Evolutionary conservation across 208 protist species (phyloP).

Genomic region (Leishmania gerbilli): DNA sequence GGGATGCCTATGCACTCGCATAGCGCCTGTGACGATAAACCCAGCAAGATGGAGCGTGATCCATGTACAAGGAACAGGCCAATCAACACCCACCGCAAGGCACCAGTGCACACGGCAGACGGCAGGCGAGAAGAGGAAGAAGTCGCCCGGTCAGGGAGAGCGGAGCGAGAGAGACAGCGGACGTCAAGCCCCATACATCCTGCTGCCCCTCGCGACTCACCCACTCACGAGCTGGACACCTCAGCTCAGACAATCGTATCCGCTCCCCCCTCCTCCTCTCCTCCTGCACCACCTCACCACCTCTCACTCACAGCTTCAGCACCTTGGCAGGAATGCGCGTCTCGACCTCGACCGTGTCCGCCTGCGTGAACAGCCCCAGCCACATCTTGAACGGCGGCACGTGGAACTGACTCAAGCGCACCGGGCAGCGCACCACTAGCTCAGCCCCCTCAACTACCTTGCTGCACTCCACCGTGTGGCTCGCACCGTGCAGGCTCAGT

Average conservation of each 20-base stretch:
- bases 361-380: conserved; percentile 75
- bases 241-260: neutral
- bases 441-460: conserved; percentile 75
- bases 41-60: neutral
- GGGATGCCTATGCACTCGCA: neutral
- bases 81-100: neutral
- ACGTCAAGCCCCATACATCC: neutral
- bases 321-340: conserved; percentile 69
- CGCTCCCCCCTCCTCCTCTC: neutral
- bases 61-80: neutral
- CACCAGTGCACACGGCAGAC: neutral
- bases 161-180: neutral
- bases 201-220: neutral
- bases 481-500: conserved; percentile 66
- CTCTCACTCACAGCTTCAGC: conserved; percentile 41
- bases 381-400: conserved; percentile 59
- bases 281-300: neutral
- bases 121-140: neutral
- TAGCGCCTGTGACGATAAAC: neutral
- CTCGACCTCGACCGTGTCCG: conserved; percentile 75
- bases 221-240: neutral
- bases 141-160: neutral
- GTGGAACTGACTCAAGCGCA: conserved; percentile 61
- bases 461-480: conserved; percentile 52
- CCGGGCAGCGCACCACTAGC: conserved; percentile 80